These are phyloP conservation scores for Monilinia polystroma DNA, from an alignment of 2,329 filamentous ascomycete species.

Conservation along the genomic window DNA sequence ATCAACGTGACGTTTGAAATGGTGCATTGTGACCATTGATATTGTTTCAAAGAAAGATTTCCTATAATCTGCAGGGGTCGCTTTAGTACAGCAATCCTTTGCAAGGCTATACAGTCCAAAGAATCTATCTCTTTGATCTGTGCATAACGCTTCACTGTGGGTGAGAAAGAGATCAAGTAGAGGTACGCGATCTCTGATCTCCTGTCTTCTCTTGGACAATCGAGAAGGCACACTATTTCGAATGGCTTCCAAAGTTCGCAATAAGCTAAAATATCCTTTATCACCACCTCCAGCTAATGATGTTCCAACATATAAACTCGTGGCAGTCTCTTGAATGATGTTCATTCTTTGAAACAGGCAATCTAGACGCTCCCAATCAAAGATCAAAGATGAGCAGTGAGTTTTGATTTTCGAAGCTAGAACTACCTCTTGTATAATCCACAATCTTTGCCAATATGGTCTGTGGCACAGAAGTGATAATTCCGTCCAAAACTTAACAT, in stretches of 20 bases:
- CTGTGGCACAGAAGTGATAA: constrained; percentile 10
- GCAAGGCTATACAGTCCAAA: constrained; percentile 23
- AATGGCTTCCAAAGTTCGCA: constrained; percentile 17
- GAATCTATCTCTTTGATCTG: constrained; percentile 22
- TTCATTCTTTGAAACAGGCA: constrained; percentile 15
- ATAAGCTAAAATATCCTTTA: constrained; percentile 11
- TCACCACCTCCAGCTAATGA: not conserved
- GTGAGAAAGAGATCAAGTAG: constrained; percentile 23
- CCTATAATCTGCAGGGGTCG: constrained; percentile 20
- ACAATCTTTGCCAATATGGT: constrained; percentile 21
- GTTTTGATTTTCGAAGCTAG: constrained; percentile 22
- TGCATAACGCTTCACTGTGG: constrained; percentile 21
- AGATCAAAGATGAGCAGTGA: constrained; percentile 19
- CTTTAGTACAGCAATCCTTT: constrained; percentile 17
- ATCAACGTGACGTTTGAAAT: constrained; percentile 17
- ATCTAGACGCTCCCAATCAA: constrained; percentile 21
- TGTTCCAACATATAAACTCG: not conserved
- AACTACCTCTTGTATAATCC: constrained; percentile 23
- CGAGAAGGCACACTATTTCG: constrained; percentile 17
- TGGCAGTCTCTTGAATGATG: not conserved
- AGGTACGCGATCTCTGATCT: constrained; percentile 10
- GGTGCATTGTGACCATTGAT: constrained; percentile 15
- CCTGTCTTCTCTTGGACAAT: constrained; percentile 15
- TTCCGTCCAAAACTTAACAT: constrained; percentile 22
- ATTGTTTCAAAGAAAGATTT: constrained; percentile 21